Percentiles rank a stretch among this genome's conserved stretches.
Conservation (phyloP, 257 asterid species). For the Perilla frutescens region DNA sequence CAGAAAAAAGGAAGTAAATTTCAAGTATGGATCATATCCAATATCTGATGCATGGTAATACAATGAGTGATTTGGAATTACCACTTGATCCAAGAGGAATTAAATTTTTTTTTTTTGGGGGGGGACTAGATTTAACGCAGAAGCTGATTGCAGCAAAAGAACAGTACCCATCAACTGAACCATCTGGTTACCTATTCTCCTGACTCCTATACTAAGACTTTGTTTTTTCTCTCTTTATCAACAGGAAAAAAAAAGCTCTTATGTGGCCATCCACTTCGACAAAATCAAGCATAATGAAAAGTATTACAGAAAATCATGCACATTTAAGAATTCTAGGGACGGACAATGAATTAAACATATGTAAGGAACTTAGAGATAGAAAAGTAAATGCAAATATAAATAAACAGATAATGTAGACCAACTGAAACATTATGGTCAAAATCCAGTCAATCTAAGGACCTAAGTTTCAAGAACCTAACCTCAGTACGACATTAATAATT, state of each 20-base stretch:
- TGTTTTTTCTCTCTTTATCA: background rate
- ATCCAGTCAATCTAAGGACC: background rate
- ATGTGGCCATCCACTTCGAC: background rate
- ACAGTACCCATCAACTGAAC: background rate
- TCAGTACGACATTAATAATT: background rate
- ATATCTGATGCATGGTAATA: background rate
- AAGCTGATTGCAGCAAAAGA: constrained; percentile 22
- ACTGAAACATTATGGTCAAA: constrained; percentile 12
- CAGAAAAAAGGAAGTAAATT: constrained; percentile 29
- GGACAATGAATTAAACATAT: too few species aligned
- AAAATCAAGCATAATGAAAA: background rate
- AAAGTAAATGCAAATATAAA: background rate
- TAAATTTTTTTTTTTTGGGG: background rate
- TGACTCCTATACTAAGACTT: background rate
- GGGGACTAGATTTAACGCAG: constrained; percentile 9
- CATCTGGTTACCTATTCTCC: background rate
- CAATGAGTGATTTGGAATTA: background rate
- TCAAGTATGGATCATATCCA: background rate
- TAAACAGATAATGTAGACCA: background rate
- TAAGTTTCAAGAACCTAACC: background rate
- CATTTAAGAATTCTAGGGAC: background rate
- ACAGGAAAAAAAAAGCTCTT: background rate
- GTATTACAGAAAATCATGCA: constrained; percentile 7
- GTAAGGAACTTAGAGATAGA: background rate
- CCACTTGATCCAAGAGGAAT: background rate